A percentile compares a stretch with the other conserved stretches of the same genome.
These are phyloP conservation scores for Martensiomyces pterosporus DNA, from an alignment of 192 early-diverging fungal species.

Conservation along the genomic window DNA sequence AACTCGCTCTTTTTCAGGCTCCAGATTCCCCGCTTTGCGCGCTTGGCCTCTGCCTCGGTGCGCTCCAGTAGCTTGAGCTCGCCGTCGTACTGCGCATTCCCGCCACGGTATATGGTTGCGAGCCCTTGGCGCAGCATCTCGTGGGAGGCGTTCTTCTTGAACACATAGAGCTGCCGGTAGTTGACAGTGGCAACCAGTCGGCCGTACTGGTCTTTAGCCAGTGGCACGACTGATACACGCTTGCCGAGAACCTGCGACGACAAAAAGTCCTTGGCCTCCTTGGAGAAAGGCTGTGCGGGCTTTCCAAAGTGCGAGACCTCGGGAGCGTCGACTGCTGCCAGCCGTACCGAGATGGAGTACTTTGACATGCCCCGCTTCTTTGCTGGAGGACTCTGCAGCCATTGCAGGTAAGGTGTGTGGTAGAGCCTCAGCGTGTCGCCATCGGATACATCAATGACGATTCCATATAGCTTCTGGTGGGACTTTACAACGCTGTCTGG, in stretches of 20 bases:
- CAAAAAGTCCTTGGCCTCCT: conserved; percentile 37
- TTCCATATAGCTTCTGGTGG: conserved; percentile 28
- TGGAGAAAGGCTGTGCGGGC: conserved; percentile 42
- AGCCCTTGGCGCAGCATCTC: conserved; percentile 33
- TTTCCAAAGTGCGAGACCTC: conserved; percentile 50
- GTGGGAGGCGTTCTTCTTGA: conserved; percentile 34
- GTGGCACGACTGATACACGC: conserved; percentile 26
- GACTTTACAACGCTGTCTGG: conserved; percentile 30
- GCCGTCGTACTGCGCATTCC: conserved; percentile 43
- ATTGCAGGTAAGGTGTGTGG: conserved; percentile 32
- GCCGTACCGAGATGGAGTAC: conserved; percentile 32
- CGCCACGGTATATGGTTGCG: conserved; percentile 37
- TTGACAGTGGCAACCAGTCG: conserved; percentile 34
- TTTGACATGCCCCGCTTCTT: conserved; percentile 28
- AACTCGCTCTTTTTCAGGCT: conserved; percentile 29
- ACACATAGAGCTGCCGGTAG: conserved; percentile 11
- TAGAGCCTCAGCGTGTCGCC: conserved; percentile 42
- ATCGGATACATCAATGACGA: conserved; percentile 40
- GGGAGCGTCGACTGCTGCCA: conserved; percentile 44
- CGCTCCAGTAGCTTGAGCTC: conserved; percentile 24
- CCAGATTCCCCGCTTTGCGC: conserved; percentile 34
- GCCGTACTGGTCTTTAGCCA: conserved; percentile 49
- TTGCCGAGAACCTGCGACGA: conserved; percentile 22
- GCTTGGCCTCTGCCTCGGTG: conserved; percentile 29
- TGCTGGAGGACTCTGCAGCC: conserved; percentile 23